Evolutionary conservation across 768 basidiomycete species (phyloP).

Genomic region (Holtermanniella nyarrowii): DNA sequence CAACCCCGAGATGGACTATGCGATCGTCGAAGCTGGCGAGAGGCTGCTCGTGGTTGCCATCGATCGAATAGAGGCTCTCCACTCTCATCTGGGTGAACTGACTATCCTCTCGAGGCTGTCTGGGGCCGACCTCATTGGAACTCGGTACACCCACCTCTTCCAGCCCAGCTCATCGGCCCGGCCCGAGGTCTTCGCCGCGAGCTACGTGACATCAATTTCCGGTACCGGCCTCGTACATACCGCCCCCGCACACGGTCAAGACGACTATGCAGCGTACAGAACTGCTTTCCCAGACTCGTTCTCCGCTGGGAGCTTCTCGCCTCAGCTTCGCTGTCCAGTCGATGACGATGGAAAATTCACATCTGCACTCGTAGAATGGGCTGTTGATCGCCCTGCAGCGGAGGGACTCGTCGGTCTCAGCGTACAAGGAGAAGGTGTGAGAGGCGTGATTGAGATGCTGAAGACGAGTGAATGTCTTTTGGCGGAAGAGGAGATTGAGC

Average conservation of each 20-base stretch:
- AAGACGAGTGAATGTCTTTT: slow-evolving; percentile 49
- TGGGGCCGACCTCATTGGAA: slow-evolving; percentile 53
- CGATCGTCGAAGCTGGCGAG: slow-evolving; percentile 42
- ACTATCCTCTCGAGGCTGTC: slow-evolving; percentile 29
- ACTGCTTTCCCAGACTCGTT: slow-evolving; percentile 28
- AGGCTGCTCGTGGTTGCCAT: slow-evolving; percentile 40
- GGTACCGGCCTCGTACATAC: slow-evolving; percentile 94
- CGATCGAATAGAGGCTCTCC: slow-evolving; percentile 39
- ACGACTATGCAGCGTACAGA: slow-evolving; percentile 71
- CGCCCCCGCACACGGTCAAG: slow-evolving; percentile 86
- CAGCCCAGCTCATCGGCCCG: slow-evolving; percentile 25
- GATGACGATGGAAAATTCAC: slow-evolving; percentile 66
- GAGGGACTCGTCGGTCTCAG: slow-evolving; percentile 53
- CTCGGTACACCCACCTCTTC: slow-evolving; percentile 58
- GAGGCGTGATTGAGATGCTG: slow-evolving; percentile 56
- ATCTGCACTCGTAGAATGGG: slow-evolving; percentile 49
- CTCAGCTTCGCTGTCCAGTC: slow-evolving; percentile 67
- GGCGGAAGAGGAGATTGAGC: slow-evolving; percentile 61
- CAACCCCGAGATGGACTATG: slow-evolving; percentile 61
- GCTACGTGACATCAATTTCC: slow-evolving; percentile 73
- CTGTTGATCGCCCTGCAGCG: slow-evolving; percentile 47
- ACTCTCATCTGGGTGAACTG: slow-evolving; percentile 34
- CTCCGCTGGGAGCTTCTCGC: slow-evolving; percentile 19
- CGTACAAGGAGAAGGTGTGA: slow-evolving; percentile 64
- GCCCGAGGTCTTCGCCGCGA: slow-evolving; percentile 54